Evolutionary conservation across 495 filamentous ascomycete genomes (phyloP).

Genomic region (Aspergillus affinis): DNA sequence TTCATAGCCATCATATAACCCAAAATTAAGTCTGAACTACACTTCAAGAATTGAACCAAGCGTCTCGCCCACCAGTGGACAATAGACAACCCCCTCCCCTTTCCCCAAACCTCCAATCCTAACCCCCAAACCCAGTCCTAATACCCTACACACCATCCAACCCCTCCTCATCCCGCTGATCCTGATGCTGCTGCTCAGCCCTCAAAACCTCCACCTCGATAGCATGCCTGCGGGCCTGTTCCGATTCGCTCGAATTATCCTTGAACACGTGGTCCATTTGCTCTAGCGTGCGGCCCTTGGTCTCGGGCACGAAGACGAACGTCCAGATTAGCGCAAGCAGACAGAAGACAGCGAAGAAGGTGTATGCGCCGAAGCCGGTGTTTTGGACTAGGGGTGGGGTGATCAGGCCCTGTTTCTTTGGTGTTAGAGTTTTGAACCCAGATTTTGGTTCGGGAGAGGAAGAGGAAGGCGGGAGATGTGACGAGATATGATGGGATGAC

Average conservation of each 20-base stretch:
- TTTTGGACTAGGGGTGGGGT: slow-evolving; percentile 55
- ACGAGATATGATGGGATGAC: slow-evolving; percentile 2
- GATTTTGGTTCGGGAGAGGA: too few relatives aligned
- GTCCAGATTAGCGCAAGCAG: slow-evolving; percentile 53
- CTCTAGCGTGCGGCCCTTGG: slow-evolving; percentile 57
- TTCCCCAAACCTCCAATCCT: too few relatives aligned
- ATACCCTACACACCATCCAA: not conserved
- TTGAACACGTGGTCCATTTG: slow-evolving; percentile 57
- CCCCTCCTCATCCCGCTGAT: not conserved
- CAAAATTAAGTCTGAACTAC: not conserved
- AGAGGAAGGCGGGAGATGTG: too few relatives aligned
- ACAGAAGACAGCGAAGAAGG: slow-evolving; percentile 60
- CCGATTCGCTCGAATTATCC: slow-evolving; percentile 42
- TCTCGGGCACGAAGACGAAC: slow-evolving; percentile 56
- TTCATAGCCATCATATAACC: not conserved
- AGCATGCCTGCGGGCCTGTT: slow-evolving; percentile 34
- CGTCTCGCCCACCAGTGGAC: not conserved
- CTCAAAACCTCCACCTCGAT: slow-evolving; percentile 40
- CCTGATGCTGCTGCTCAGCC: slow-evolving; percentile 4
- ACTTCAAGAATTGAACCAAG: not conserved
- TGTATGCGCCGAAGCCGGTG: slow-evolving; percentile 55
- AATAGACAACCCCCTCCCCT: not conserved
- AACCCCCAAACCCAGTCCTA: too few relatives aligned
- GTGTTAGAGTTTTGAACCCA: not conserved
- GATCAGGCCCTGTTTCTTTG: slow-evolving; percentile 39